Conservation (phyloP, 768 basidiomycete genomes). For the Suillus spraguei region DNA sequence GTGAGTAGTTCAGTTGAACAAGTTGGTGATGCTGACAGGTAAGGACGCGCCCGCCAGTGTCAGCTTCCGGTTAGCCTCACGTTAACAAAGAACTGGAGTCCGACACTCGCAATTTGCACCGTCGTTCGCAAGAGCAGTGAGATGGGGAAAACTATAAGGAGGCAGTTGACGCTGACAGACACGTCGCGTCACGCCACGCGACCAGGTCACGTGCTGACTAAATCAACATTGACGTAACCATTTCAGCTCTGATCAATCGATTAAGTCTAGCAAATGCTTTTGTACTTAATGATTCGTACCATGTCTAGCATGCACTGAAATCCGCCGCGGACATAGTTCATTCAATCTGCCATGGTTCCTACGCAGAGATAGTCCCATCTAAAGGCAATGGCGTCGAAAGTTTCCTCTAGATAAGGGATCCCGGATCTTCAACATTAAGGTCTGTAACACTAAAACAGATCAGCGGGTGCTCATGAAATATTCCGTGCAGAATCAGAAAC, state of each 20-base stretch:
- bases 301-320: background rate
- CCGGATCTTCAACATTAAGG: background rate
- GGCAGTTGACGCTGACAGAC: background rate
- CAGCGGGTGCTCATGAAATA: background rate
- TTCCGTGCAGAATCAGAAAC: background rate
- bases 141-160: background rate
- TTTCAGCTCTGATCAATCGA: background rate
- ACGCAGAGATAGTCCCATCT: background rate
- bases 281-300: background rate
- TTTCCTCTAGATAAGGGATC: background rate
- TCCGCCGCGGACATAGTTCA: background rate
- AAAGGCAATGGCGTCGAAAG: background rate
- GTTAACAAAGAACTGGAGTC: too few relatives aligned
- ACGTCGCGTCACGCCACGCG: conserved; percentile 3
- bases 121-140: background rate
- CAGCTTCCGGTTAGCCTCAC: background rate
- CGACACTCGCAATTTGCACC: background rate
- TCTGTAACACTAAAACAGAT: background rate
- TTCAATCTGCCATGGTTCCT: background rate
- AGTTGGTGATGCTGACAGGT: background rate
- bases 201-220: background rate
- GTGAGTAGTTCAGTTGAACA: background rate
- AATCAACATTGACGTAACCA: background rate
- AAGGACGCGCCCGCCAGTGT: background rate
- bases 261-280: background rate